Conservation (phyloP, 129 eudicot species). For the Solidago caesia region DNA sequence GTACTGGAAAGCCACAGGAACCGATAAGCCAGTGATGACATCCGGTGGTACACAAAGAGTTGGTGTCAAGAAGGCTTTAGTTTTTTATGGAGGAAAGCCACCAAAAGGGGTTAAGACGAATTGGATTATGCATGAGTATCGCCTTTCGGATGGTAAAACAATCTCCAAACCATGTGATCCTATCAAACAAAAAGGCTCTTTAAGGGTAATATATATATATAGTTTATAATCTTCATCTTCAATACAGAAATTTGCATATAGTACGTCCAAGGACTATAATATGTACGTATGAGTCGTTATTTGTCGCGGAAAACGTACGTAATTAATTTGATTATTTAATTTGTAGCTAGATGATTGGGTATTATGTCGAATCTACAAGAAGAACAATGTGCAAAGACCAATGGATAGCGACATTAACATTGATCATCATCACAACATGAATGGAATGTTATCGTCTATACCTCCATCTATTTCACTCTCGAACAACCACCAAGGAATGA, state of each 20-base stretch:
- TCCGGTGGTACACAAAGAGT: constrained; percentile 77
- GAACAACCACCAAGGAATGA: constrained; percentile 23
- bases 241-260: no score
- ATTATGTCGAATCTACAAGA: constrained; percentile 89
- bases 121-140: constrained; percentile 96
- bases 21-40: constrained; percentile 80
- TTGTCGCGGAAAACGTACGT: not conserved
- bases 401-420: constrained; percentile 59
- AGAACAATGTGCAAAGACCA: constrained; percentile 65
- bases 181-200: constrained; percentile 58
- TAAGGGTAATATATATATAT: constrained; percentile 45
- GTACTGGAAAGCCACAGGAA: constrained; percentile 92
- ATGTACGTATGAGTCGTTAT: not conserved
- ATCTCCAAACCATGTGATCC: constrained; percentile 61
- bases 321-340: not conserved
- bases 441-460: constrained; percentile 42
- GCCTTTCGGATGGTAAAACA: constrained; percentile 62
- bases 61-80: constrained; percentile 86
- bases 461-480: constrained; percentile 42
- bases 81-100: constrained; percentile 88
- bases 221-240: no score
- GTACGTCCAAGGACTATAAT: not conserved
- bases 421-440: constrained; percentile 35
- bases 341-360: constrained; percentile 94
- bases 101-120: constrained; percentile 86